phyloP scores from a whole-genome alignment of 73 alveolate species.

The Uronychia binucleata region DNA sequence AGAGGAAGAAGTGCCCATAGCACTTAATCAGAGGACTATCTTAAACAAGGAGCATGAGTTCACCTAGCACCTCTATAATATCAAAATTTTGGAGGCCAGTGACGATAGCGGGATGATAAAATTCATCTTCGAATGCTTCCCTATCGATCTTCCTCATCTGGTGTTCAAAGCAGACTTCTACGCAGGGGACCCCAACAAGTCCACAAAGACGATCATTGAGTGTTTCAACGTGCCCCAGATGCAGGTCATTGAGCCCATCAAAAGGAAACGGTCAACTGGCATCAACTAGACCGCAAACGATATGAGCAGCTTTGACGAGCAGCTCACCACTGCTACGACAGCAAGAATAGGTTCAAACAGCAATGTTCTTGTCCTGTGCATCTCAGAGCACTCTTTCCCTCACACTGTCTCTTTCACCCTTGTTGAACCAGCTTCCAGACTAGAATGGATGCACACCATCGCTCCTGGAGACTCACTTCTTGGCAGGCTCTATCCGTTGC shows the following conservation, averaged over 20 bases:
- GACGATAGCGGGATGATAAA: neutral
- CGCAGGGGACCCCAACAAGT: neutral
- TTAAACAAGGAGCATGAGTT: conserved; percentile 11
- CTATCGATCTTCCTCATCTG: neutral
- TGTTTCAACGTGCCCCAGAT: neutral
- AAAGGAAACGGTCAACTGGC: neutral
- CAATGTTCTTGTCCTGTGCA: conserved; percentile 11
- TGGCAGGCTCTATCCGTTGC: neutral
- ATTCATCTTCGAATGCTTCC: neutral
- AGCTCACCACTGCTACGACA: neutral
- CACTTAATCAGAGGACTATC: neutral
- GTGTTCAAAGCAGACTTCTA: neutral
- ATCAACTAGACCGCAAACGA: neutral
- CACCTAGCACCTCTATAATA: conserved; percentile 2
- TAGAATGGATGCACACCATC: conserved; percentile 12
- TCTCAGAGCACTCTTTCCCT: conserved; percentile 24
- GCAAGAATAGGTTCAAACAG: neutral
- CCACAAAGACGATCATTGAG: neutral
- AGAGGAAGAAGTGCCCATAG: conserved; percentile 12
- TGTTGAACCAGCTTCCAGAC: conserved; percentile 15
- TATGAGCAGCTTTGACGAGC: neutral
- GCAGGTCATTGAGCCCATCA: neutral
- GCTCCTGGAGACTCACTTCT: neutral
- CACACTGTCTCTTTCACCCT: conserved; percentile 23
- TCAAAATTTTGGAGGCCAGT: conserved; percentile 17